Percentiles rank a stretch among this genome's conserved stretches.
Conservation (phyloP, 495 filamentous ascomycete species). For the Hypoxylon lenormandii region DNA sequence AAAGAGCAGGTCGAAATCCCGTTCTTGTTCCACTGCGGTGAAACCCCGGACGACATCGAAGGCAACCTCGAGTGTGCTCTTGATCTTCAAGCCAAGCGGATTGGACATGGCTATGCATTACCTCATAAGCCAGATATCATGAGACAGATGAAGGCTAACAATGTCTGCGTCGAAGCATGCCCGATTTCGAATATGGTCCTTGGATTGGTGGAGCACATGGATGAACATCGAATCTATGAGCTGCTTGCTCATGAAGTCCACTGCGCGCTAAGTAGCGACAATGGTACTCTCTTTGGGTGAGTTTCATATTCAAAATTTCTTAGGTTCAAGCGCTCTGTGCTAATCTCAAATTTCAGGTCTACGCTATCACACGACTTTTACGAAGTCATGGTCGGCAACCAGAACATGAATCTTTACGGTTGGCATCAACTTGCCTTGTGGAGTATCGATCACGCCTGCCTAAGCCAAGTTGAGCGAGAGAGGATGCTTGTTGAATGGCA, state of each 20-base stretch:
- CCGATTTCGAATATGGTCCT: constrained; percentile 89
- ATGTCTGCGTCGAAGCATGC: constrained; percentile 87
- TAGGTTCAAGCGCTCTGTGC: not conserved
- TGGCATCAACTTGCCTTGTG: constrained; percentile 67
- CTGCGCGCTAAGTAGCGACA: constrained; percentile 67
- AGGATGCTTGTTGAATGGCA: constrained; percentile 57
- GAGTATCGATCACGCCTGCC: constrained; percentile 67
- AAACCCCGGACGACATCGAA: constrained; percentile 83
- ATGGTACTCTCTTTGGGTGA: constrained; percentile 66
- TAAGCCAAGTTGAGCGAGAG: constrained; percentile 52
- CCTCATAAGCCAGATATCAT: constrained; percentile 87
- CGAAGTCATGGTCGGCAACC: constrained; percentile 65
- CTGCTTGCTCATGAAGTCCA: constrained; percentile 65
- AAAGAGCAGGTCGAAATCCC: constrained; percentile 82
- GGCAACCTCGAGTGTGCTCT: constrained; percentile 90
- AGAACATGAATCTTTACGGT: constrained; percentile 64
- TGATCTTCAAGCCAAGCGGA: constrained; percentile 81
- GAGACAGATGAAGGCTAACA: constrained; percentile 81
- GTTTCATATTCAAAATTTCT: constrained; percentile 5
- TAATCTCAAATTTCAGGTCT: constrained; percentile 54
- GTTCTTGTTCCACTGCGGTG: constrained; percentile 94
- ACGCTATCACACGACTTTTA: constrained; percentile 70
- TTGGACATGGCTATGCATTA: constrained; percentile 92
- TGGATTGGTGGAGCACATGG: constrained; percentile 61
- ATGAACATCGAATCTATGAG: constrained; percentile 63